Percentiles rank a stretch among this genome's conserved stretches.
phyloP scores from a whole-genome alignment of 495 filamentous ascomycete species.

The Tuber borchii region DNA sequence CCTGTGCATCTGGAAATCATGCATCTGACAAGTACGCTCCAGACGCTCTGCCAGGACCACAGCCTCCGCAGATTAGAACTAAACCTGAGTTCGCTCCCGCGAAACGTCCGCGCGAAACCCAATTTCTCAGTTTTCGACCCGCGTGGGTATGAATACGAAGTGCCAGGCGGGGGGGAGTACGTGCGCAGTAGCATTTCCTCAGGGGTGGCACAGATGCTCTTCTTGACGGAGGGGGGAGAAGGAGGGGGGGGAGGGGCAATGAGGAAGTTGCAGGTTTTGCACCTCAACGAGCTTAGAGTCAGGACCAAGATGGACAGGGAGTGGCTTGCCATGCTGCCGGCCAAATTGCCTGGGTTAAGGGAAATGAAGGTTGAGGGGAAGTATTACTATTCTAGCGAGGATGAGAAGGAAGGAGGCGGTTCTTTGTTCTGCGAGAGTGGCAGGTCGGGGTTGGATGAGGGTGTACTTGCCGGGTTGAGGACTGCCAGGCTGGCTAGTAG shows the following conservation, averaged over 20 bases:
- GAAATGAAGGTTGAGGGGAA: not conserved
- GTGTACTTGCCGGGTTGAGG: not conserved
- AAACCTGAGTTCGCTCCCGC: not conserved
- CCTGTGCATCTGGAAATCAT: not conserved
- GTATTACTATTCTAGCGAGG: not conserved
- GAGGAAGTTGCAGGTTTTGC: not conserved
- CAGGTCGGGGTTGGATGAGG: not conserved
- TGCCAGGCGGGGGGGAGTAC: not conserved
- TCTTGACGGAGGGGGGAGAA: not conserved
- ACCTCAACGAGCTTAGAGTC: not conserved
- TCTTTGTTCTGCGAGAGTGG: not conserved
- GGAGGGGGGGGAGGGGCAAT: not conserved
- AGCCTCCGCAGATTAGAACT: not conserved
- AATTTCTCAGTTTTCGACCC: not conserved
- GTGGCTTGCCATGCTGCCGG: not conserved
- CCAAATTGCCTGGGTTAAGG: not conserved
- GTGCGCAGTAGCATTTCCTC: not conserved
- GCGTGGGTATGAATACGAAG: slow-evolving; percentile 8
- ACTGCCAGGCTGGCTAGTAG: not conserved
- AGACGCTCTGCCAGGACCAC: not conserved
- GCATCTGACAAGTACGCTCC: not conserved
- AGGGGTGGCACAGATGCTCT: not conserved
- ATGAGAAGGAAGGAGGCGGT: not conserved
- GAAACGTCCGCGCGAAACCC: not conserved
- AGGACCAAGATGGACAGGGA: not conserved